Percentiles rank a stretch among this genome's conserved stretches.
Evolutionary conservation across 805 yeast species (phyloP).

Genomic region (Candida cerambycidarum): DNA sequence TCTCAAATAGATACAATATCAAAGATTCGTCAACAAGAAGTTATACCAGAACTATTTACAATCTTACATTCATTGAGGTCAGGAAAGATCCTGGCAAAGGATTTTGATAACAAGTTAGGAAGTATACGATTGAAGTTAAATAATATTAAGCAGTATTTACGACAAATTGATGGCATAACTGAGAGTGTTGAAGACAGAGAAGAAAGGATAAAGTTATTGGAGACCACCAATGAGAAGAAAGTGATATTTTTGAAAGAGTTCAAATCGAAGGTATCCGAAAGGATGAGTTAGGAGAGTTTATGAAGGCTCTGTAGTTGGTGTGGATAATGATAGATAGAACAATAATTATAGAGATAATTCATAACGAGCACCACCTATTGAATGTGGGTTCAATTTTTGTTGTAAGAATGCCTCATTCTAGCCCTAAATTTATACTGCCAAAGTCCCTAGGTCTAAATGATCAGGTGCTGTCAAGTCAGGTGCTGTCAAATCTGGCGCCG

Average conservation of each 20-base stretch:
- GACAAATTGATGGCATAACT: slow-evolving; percentile 38
- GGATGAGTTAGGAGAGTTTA: background rate
- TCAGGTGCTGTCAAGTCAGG: too few relatives aligned
- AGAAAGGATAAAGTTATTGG: slow-evolving; percentile 24
- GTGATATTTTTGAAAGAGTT: slow-evolving; percentile 18
- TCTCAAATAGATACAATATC: slow-evolving; percentile 16
- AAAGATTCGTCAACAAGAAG: slow-evolving; percentile 30
- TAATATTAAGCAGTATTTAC: slow-evolving; percentile 29
- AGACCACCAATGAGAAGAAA: slow-evolving; percentile 25
- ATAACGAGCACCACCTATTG: too few relatives aligned
- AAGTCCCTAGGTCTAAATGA: too few relatives aligned
- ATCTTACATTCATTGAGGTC: slow-evolving; percentile 33
- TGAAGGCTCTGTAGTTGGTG: background rate
- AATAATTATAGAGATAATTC: too few relatives aligned
- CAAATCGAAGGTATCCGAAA: slow-evolving; percentile 9
- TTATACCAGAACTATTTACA: slow-evolving; percentile 38
- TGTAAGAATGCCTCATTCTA: too few relatives aligned
- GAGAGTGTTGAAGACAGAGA: slow-evolving; percentile 30
- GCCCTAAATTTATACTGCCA: too few relatives aligned
- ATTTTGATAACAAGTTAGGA: slow-evolving; percentile 43
- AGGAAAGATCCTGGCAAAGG: slow-evolving; percentile 40
- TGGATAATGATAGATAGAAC: too few relatives aligned
- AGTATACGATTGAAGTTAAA: slow-evolving; percentile 36
- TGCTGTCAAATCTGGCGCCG: too few relatives aligned
- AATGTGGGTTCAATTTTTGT: too few relatives aligned